Percentiles rank a stretch among this genome's conserved stretches.
Evolutionary conservation across 805 yeast species (phyloP).

Genomic region (Kuraishia cidri): DNA sequence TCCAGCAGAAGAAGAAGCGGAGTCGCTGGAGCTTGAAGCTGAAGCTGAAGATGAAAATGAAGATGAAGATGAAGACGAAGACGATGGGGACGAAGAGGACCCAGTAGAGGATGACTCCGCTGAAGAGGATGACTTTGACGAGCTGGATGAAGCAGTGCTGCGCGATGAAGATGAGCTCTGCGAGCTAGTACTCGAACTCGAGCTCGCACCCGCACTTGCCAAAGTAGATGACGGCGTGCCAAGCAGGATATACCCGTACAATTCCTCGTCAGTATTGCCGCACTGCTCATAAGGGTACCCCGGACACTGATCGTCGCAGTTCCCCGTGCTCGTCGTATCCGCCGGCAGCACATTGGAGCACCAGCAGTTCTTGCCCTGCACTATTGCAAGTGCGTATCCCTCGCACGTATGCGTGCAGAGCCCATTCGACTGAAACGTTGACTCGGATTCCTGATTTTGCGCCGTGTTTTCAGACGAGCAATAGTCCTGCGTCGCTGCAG

Average conservation of each 20-base stretch:
- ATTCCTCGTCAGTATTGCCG: slow-evolving; percentile 12
- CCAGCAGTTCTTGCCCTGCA: slow-evolving; percentile 36
- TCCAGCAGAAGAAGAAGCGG: no score
- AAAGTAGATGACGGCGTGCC: background rate
- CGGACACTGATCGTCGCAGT: slow-evolving; percentile 32
- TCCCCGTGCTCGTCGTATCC: slow-evolving; percentile 19
- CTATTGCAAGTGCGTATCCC: slow-evolving; percentile 32
- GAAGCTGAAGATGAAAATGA: slow-evolving; percentile 8
- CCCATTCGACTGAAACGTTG: slow-evolving; percentile 24
- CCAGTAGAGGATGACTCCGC: slow-evolving; percentile 10
- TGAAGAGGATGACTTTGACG: slow-evolving; percentile 1
- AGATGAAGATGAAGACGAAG: slow-evolving; percentile 1
- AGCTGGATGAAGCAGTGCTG: background rate
- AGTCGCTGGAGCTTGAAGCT: slow-evolving; percentile 3
- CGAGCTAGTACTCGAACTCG: background rate
- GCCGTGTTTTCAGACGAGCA: background rate
- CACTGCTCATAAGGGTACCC: slow-evolving; percentile 34
- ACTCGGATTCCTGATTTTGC: background rate
- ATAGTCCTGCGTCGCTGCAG: no score
- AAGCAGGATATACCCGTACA: slow-evolving; percentile 1
- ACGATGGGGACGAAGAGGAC: slow-evolving; percentile 11
- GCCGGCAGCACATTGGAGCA: slow-evolving; percentile 36
- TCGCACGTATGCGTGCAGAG: slow-evolving; percentile 29
- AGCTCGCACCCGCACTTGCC: background rate
- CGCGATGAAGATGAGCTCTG: background rate